Evolutionary conservation across 352 stramenopile genomes (phyloP).

Genomic region (Globisporangium camurandrum): DNA sequence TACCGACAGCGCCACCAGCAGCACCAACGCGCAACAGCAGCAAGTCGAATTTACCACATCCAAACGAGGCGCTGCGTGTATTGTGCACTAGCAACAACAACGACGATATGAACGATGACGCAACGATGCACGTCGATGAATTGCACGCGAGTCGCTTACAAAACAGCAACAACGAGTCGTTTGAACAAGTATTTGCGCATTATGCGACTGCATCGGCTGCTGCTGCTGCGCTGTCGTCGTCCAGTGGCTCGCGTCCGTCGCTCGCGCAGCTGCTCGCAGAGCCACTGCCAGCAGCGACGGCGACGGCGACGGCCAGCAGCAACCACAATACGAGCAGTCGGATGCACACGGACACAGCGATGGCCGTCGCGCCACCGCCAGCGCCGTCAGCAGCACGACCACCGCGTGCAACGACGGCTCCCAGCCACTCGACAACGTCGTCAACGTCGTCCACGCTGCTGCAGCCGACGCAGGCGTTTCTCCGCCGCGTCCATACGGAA

Average conservation of each 20-base stretch:
- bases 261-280: slow-evolving; percentile 28
- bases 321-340: too few relatives aligned
- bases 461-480: slow-evolving; percentile 60
- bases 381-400: slow-evolving; percentile 1
- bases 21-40: slow-evolving; percentile 2
- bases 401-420: slow-evolving; percentile 7
- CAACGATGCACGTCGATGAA: slow-evolving; percentile 21
- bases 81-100: too few relatives aligned
- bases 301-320: too few relatives aligned
- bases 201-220: slow-evolving; percentile 48
- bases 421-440: not conserved
- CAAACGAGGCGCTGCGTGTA: not conserved
- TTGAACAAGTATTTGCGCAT: slow-evolving; percentile 47
- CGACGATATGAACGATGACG: slow-evolving; percentile 8
- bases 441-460: slow-evolving; percentile 39
- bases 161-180: slow-evolving; percentile 35
- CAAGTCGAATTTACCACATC: not conserved
- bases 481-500: slow-evolving; percentile 50
- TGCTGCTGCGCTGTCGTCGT: slow-evolving; percentile 40
- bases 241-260: slow-evolving; percentile 34
- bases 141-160: slow-evolving; percentile 23
- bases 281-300: not conserved
- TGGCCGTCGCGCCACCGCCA: not conserved
- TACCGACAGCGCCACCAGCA: not conserved
- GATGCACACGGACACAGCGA: too few relatives aligned